Base-by-base conservation (phyloP, 495 filamentous ascomycete species). In the Penicillium robsamsonii region DNA sequence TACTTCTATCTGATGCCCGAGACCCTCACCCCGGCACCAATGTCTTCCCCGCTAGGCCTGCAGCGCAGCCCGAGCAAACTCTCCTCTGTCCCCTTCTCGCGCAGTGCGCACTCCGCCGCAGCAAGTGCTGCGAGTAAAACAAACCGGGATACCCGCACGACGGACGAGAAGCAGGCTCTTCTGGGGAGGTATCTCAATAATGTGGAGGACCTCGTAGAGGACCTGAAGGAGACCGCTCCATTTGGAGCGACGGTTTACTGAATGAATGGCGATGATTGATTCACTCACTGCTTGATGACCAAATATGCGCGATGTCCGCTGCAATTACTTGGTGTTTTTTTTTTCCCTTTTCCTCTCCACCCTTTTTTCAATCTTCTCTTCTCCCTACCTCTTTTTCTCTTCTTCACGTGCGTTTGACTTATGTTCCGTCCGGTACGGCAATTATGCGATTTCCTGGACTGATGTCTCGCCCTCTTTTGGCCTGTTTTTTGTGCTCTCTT, bases 1-100 rank as follows among this genome's bases (percentile, higher is more conserved):
- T 96, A 97, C 73, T 97, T 97, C 73, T 98, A 97, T 71, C 84
- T 98, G 46, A 96, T 97, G 86, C 91, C 92, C 29, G 94, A 97
- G 72, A 84, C 81, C 1, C 84, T 88, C 1, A 79, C 81, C 18
- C 75, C 79, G 0, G 60, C 64, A 4, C 59, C 53, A 2, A 47
- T 50, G 13, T 40, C 64, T 66, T 79, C 46, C 37, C 55, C 61
- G n/a, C 63, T 77, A 38, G 74, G 83, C 49, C 68, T 87, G 50
- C 87, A 88, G 66, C 77, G 86, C 56, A 90, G 84, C 65, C 88
- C 88, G 10, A 90, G 83, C 62, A 92, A 91, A 73, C 68, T 89
- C 17, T 77, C 78, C 18, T 69, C 45, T 44, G 64, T 63, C 41
- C 70, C 72, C 46, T 51, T 64, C 52, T 67, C 70, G 41, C 68